Evolutionary conservation across 2,329 filamentous ascomycete genomes (phyloP).

Genomic region (Microdochium paspali): DNA sequence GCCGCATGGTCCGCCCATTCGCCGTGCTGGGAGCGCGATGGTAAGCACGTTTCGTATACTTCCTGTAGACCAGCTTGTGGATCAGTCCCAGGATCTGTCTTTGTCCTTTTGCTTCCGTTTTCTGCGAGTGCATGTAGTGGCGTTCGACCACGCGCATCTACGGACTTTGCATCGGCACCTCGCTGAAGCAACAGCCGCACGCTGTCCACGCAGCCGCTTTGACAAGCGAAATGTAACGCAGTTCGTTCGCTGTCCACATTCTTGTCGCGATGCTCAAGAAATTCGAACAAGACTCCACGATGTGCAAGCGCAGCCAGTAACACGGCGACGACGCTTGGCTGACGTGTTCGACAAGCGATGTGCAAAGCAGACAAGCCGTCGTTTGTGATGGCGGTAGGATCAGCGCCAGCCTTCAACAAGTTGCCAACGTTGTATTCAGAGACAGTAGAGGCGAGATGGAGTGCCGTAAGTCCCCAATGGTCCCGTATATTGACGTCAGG

Average conservation of each 20-base stretch:
- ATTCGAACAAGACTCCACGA: background rate
- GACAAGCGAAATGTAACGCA: background rate
- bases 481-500: background rate
- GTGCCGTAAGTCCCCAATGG: background rate
- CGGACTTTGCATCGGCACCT: background rate
- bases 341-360: background rate
- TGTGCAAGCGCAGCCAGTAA: background rate
- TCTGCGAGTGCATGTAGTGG: background rate
- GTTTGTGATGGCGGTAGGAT: background rate
- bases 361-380: background rate
- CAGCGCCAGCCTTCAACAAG: background rate
- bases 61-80: no score
- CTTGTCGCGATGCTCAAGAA: background rate
- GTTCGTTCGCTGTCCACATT: background rate
- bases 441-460: background rate
- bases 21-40: background rate
- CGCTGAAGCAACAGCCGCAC: background rate
- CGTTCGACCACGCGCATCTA: background rate
- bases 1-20: background rate
- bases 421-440: background rate
- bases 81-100: no score
- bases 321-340: background rate
- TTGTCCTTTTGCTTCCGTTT: no score
- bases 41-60: background rate
- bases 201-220: background rate